phyloP scores from a whole-genome alignment of 140 eudicot species.

The Oenanthe javanica region DNA sequence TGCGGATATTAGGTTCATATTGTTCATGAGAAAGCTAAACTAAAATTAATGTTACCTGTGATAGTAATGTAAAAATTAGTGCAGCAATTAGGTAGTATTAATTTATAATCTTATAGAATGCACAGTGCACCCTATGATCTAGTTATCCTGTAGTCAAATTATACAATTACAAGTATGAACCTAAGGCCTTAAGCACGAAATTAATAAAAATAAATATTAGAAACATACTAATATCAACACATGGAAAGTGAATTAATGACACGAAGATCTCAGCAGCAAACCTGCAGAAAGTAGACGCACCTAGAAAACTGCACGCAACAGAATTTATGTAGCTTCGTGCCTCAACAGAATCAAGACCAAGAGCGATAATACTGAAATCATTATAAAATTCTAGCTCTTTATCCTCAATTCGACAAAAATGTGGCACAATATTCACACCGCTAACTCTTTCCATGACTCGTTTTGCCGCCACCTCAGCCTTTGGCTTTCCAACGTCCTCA shows the following conservation, averaged over 20 bases:
- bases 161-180: not conserved
- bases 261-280: not conserved
- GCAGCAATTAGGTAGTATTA: no score
- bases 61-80: no score
- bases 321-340: constrained; percentile 91
- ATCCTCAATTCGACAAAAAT: constrained; percentile 93
- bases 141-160: no score
- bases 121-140: no score
- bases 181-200: not conserved
- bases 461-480: constrained; percentile 96
- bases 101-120: no score
- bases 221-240: not conserved
- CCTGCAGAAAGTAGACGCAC: constrained; percentile 29
- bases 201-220: not conserved
- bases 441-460: constrained; percentile 93
- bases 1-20: not conserved
- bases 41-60: no score
- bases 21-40: not conserved
- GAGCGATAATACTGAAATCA: constrained; percentile 80
- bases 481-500: constrained; percentile 95
- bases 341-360: constrained; percentile 94
- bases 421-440: constrained; percentile 81
- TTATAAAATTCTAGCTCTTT: constrained; percentile 74
- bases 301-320: constrained; percentile 91
- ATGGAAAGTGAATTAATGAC: not conserved